These are phyloP conservation scores for Abrus pulchellus DNA, from an alignment of 306 rosid species.

Conservation along the genomic window DNA sequence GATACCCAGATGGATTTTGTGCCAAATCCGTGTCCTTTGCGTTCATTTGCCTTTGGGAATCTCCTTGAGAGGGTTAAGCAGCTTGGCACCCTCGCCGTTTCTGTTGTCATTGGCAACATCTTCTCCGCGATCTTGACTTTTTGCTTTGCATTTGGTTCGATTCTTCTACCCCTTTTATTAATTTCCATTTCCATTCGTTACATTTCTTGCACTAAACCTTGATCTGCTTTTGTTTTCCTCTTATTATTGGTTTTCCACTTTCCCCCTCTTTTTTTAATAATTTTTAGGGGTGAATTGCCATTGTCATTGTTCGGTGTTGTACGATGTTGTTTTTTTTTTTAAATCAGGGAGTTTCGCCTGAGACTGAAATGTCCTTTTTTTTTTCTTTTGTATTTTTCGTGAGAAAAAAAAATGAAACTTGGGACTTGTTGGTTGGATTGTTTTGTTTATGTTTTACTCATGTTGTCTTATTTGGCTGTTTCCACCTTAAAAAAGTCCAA, in stretches of 20 bases:
- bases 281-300: slow-evolving; percentile 19
- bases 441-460: slow-evolving; percentile 24
- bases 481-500: slow-evolving; percentile 18
- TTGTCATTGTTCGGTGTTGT: slow-evolving; percentile 38
- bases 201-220: not conserved
- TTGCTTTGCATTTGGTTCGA: slow-evolving; percentile 92
- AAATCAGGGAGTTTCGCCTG: slow-evolving; percentile 19
- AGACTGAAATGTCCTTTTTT: slow-evolving; percentile 32
- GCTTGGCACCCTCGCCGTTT: slow-evolving; percentile 68
- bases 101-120: slow-evolving; percentile 82
- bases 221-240: slow-evolving; percentile 38
- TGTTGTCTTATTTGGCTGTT: slow-evolving; percentile 36
- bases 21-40: slow-evolving; percentile 65
- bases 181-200: not conserved
- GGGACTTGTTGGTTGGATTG: slow-evolving; percentile 49
- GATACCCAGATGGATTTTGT: slow-evolving; percentile 69
- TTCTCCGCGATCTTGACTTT: slow-evolving; percentile 98
- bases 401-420: slow-evolving; percentile 4
- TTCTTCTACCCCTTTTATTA: not conserved
- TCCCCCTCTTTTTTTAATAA: not conserved
- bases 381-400: not conserved
- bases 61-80: slow-evolving; percentile 71
- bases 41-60: slow-evolving; percentile 65
- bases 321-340: not conserved
- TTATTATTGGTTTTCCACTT: not conserved